Base-by-base conservation (phyloP, 495 filamentous ascomycete species). In the Xylaria bambusicola region DNA sequence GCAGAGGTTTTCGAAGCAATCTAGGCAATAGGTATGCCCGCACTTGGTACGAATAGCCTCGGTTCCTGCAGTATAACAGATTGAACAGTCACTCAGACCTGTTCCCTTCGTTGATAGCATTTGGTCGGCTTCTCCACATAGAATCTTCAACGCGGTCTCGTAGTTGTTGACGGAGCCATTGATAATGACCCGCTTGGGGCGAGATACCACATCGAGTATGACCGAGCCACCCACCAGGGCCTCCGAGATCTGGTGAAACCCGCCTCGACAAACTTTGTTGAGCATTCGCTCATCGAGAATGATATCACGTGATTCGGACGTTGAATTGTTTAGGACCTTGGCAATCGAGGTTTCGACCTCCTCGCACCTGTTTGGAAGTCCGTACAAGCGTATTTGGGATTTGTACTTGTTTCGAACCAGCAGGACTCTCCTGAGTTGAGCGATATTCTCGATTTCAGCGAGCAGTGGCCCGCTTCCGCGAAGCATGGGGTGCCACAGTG, bases 11-110 rank as follows among this genome's bases (percentile, higher is more conserved):
- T 66, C 59, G 52, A 82, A 77, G 52, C 79, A 81, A n/a, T 72
- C 71, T 0, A 61, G 59, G 66, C 79, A 81, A 62, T 81, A 83
- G 10, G 56, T 46, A 58, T 82, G 80, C 2, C 56, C 56, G 58
- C 80, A 83, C 6, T 41, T 15, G 10, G 75, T 77, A 9, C 44
- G 58, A 10, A 78, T 38, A 1, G 77, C 67, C 29, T 77, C 56
- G 27, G 75, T 72, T 4, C 73, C 71, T 29, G 69, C 64, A 10
- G 58, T 72, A 66, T 65, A 78, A 67, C 77, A 82, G 2, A 79
- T 62, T 0, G 74, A 55, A 49, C 79, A 82, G n/a, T n/a, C n/a
- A 36, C 71, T 65, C 9, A 60, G 31, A 4, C 20, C 49, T 2
- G 57, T 35, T 15, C 44, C 20, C 6, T n/a, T 9, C 1, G 21